Evolutionary conservation across 2,329 filamentous ascomycete genomes (phyloP).

Genomic region (Arthroderma sp.): DNA sequence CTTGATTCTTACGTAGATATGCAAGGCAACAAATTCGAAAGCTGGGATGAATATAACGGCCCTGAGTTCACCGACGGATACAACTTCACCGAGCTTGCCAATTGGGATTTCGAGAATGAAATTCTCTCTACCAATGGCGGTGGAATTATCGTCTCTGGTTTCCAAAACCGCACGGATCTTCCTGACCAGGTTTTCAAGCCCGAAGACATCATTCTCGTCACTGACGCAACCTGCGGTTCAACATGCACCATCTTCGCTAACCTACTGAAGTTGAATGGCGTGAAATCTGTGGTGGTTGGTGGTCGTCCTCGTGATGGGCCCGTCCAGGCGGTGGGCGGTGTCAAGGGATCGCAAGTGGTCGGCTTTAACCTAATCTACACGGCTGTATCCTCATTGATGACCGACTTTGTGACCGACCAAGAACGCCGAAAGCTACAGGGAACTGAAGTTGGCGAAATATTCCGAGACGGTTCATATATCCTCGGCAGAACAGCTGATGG

Average conservation of each 20-base stretch:
- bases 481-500: constrained; percentile 8
- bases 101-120: constrained; percentile 13
- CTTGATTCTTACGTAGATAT: constrained; percentile 15
- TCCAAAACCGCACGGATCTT: constrained; percentile 14
- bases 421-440: constrained; percentile 6
- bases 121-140: constrained; percentile 15
- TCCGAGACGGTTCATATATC: constrained; percentile 7
- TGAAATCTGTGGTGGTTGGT: constrained; percentile 46
- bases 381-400: neutral
- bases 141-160: constrained; percentile 21
- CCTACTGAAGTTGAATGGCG: constrained; percentile 40
- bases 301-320: constrained; percentile 42
- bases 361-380: constrained; percentile 17
- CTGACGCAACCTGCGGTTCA: constrained; percentile 46
- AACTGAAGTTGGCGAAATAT: constrained; percentile 9
- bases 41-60: constrained; percentile 22
- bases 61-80: constrained; percentile 19
- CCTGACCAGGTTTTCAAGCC: constrained; percentile 19
- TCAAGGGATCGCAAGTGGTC: constrained; percentile 38
- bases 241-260: constrained; percentile 48
- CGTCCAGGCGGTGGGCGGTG: constrained; percentile 54
- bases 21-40: constrained; percentile 23
- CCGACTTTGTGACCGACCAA: constrained; percentile 2
- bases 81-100: constrained; percentile 24
- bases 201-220: constrained; percentile 30